Conservation (phyloP, 2,329 filamentous ascomycete species). For the Alternaria brassicae region DNA sequence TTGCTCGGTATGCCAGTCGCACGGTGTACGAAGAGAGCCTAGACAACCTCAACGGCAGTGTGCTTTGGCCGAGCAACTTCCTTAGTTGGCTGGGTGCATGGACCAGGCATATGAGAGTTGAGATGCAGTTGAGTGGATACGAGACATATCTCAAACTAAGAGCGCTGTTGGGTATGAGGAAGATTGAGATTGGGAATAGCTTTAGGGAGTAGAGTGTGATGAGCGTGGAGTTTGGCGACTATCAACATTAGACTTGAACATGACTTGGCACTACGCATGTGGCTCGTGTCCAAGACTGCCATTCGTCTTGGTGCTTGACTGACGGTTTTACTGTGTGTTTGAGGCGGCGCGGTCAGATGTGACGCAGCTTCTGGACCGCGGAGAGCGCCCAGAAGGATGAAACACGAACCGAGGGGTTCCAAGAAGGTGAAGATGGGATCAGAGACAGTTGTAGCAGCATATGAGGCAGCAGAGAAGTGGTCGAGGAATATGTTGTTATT, state of each 20-base stretch:
- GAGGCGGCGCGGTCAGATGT: conserved; percentile 13
- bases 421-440: neutral
- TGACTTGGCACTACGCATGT: neutral
- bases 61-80: conserved; percentile 62
- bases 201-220: conserved; percentile 20
- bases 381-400: neutral
- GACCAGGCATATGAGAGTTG: conserved; percentile 61
- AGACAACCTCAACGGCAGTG: conserved; percentile 58
- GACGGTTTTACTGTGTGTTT: conserved; percentile 31
- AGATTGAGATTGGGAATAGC: conserved; percentile 30
- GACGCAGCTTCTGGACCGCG: neutral
- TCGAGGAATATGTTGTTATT: conserved; percentile 3
- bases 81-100: conserved; percentile 61
- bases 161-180: conserved; percentile 56
- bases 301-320: conserved; percentile 16
- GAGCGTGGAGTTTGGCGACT: neutral
- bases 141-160: conserved; percentile 63
- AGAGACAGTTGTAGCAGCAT: conserved; percentile 9
- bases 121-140: conserved; percentile 65
- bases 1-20: conserved; percentile 68
- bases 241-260: conserved; percentile 6
- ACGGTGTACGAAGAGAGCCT: conserved; percentile 68
- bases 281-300: conserved; percentile 6
- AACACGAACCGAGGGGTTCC: conserved; percentile 5
- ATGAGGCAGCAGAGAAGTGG: neutral